Conservation (phyloP, 208 protist genomes). For the Acanthamoeba castellanii region DNA sequence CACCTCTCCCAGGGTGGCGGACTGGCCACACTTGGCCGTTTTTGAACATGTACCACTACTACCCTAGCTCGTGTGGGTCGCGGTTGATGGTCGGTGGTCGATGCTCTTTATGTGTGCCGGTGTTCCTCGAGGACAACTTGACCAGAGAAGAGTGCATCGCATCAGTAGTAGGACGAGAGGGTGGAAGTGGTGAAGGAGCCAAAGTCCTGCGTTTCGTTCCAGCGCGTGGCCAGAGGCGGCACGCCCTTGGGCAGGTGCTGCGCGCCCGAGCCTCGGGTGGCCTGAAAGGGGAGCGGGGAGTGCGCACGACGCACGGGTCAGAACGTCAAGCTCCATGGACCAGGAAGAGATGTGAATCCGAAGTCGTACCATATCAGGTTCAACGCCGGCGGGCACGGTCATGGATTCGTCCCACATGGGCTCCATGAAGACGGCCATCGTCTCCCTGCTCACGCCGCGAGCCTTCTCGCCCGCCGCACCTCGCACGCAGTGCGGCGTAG, state of each 20-base stretch:
- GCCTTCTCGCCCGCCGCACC: conserved; percentile 74
- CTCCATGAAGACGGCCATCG: conserved; percentile 90
- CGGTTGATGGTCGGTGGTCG: too few relatives aligned
- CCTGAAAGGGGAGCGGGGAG: neutral
- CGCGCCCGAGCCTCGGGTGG: neutral
- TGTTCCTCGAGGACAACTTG: too few relatives aligned
- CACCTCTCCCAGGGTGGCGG: neutral
- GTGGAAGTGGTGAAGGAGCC: neutral
- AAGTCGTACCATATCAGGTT: neutral
- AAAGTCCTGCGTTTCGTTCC: conserved; percentile 33
- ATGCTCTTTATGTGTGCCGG: neutral
- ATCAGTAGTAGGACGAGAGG: conserved; percentile 2
- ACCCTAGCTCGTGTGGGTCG: too few relatives aligned
- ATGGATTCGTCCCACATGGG: conserved; percentile 80
- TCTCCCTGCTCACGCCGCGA: conserved; percentile 77
- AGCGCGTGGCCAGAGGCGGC: conserved; percentile 6
- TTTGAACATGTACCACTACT: too few relatives aligned
- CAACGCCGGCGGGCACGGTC: conserved; percentile 71
- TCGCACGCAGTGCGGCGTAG: conserved; percentile 87
- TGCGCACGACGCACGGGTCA: neutral
- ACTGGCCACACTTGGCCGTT: neutral
- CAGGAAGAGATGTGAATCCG: too few relatives aligned
- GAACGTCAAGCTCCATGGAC: too few relatives aligned
- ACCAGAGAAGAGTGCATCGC: too few relatives aligned
- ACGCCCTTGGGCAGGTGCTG: conserved; percentile 49